These are phyloP conservation scores for Ambispora gerdemannii DNA, from an alignment of 192 early-diverging fungal species.

Conservation along the genomic window DNA sequence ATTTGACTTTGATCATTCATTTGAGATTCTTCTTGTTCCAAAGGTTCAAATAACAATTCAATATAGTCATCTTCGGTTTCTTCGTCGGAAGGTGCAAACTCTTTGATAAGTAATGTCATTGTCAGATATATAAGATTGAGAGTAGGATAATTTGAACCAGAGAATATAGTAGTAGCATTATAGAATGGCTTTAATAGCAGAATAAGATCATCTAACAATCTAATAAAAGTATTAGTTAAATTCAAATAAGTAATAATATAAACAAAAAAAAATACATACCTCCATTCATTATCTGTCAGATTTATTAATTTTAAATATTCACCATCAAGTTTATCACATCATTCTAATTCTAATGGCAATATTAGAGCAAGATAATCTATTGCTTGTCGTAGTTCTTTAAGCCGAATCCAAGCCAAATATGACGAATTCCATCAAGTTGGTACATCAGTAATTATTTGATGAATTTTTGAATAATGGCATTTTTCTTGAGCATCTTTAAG, in stretches of 20 bases:
- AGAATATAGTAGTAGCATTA: no score
- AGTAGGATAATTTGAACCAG: no score
- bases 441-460: not conserved
- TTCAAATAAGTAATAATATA: not conserved
- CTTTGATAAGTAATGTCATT: no score
- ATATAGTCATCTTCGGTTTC: no score
- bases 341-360: not conserved
- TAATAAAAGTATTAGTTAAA: no score
- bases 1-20: no score
- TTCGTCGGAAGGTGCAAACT: no score
- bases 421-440: not conserved
- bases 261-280: not conserved
- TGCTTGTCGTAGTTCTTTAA: not conserved
- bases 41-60: no score
- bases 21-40: no score
- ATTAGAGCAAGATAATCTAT: not conserved
- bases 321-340: not conserved
- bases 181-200: no score
- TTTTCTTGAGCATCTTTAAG: not conserved
- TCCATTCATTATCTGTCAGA: not conserved
- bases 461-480: not conserved
- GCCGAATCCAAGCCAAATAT: not conserved
- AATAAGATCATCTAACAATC: no score
- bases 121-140: no score
- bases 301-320: not conserved